A percentile compares a stretch with the other conserved stretches of the same genome.
phyloP scores from a whole-genome alignment of 2,329 filamentous ascomycete genomes.

The Coniochaeta sp. region DNA sequence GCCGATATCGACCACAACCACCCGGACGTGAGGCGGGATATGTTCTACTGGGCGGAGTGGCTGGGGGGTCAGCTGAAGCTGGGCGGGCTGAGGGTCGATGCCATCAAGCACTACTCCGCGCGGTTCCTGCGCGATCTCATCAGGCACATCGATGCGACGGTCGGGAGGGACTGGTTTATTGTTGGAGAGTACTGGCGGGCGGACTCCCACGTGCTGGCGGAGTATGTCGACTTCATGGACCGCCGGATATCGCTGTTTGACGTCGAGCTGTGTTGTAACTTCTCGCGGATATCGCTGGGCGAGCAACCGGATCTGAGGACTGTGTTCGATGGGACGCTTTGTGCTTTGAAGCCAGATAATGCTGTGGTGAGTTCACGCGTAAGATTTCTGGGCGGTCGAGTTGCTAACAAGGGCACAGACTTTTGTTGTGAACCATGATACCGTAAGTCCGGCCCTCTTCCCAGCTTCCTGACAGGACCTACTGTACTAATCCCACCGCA shows the following conservation, averaged over 20 bases:
- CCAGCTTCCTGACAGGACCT: constrained; percentile 3
- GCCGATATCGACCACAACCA: constrained; percentile 26
- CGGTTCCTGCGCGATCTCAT: constrained; percentile 23
- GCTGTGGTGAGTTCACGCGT: constrained; percentile 40
- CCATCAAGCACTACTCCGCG: constrained; percentile 27
- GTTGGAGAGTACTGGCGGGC: constrained; percentile 66
- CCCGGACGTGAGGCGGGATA: constrained; percentile 22
- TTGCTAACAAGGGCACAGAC: constrained; percentile 29
- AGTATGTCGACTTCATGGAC: constrained; percentile 50
- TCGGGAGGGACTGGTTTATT: constrained; percentile 50
- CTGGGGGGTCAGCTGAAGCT: constrained; percentile 20
- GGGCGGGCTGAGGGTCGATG: constrained; percentile 25
- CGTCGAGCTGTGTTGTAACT: constrained; percentile 58
- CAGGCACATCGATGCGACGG: constrained; percentile 14
- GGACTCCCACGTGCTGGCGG: constrained; percentile 45
- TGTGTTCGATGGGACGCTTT: constrained; percentile 52
- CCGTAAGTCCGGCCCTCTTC: constrained; percentile 24
- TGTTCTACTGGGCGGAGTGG: constrained; percentile 26
- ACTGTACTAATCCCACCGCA: constrained; percentile 20
- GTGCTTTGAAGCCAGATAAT: constrained; percentile 41
- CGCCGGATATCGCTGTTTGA: constrained; percentile 56
- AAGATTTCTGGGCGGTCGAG: neutral
- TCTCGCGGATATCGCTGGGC: constrained; percentile 49
- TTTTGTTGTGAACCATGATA: constrained; percentile 63
- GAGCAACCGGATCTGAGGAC: constrained; percentile 49